Evolutionary conservation across 1,284 basidiomycete genomes (phyloP).

Genomic region (Puccinia hordei): DNA sequence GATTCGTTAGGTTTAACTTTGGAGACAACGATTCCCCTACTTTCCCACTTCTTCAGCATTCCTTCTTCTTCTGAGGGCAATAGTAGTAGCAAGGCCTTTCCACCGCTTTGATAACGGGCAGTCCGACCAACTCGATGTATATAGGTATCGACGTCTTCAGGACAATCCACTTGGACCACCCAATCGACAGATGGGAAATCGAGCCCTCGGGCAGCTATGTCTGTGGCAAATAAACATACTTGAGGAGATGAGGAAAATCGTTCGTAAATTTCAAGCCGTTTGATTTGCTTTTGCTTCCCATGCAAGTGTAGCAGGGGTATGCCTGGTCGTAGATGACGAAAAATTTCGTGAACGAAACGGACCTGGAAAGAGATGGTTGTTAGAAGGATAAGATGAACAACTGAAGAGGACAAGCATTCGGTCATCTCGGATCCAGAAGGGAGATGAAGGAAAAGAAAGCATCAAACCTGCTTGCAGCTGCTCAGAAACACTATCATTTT

Average conservation of each 20-base stretch:
- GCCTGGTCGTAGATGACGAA: slow-evolving; percentile 92
- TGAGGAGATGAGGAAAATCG: slow-evolving; percentile 77
- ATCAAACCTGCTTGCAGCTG: slow-evolving; percentile 77
- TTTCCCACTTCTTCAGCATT: slow-evolving; percentile 72
- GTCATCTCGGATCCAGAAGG: not conserved
- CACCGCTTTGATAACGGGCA: slow-evolving; percentile 86
- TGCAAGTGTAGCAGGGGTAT: slow-evolving; percentile 86
- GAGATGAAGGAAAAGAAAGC: not conserved
- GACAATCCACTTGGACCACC: slow-evolving; percentile 96
- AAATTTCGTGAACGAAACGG: slow-evolving; percentile 93
- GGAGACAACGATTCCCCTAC: slow-evolving; percentile 74
- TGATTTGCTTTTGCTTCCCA: slow-evolving; percentile 94
- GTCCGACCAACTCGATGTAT: slow-evolving; percentile 96
- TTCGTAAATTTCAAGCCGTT: slow-evolving; percentile 77
- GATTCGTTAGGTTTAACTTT: slow-evolving; percentile 88
- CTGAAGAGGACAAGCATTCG: not conserved
- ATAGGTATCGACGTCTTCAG: slow-evolving; percentile 97
- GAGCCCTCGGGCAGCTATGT: slow-evolving; percentile 92
- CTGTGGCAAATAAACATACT: slow-evolving; percentile 88
- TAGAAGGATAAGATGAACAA: not conserved
- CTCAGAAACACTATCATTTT: slow-evolving; percentile 95
- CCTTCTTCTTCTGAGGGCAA: slow-evolving; percentile 90
- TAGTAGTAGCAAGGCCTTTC: slow-evolving; percentile 80
- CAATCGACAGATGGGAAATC: slow-evolving; percentile 97
- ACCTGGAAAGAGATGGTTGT: slow-evolving; percentile 62